Conservation (phyloP, 2,329 filamentous ascomycete species). For the Diaporthe vaccinii region DNA sequence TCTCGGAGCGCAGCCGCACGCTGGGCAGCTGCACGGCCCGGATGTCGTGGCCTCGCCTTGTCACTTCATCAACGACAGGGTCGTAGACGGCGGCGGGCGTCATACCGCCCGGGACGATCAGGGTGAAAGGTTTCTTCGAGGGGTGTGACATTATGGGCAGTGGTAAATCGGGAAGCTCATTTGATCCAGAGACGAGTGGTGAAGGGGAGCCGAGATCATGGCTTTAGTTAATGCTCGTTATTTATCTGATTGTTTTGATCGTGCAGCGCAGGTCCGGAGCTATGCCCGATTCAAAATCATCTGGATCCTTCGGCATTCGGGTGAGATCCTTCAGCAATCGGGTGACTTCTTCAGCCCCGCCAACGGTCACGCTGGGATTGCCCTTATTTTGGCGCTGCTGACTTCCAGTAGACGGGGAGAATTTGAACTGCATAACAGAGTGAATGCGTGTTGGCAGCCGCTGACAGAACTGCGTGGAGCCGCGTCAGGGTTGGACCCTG, state of each 20-base stretch:
- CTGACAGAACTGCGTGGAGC: too few species aligned
- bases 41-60: not conserved
- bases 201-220: not conserved
- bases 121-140: not conserved
- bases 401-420: not conserved
- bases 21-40: not conserved
- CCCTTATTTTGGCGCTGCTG: not conserved
- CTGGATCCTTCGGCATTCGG: not conserved
- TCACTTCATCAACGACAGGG: not conserved
- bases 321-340: not conserved
- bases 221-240: not conserved
- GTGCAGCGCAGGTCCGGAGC: not conserved
- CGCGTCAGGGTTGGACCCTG: too few species aligned
- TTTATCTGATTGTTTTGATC: not conserved
- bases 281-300: not conserved
- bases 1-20: not conserved
- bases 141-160: not conserved
- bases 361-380: not conserved
- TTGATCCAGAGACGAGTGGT: not conserved
- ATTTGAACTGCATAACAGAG: too few species aligned
- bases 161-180: fast-evolving
- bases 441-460: too few species aligned
- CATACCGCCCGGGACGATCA: not conserved
- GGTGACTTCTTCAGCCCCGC: too few species aligned
- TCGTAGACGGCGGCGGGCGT: not conserved